Evolutionary conservation across 2,329 filamentous ascomycete genomes (phyloP), one percentile per base, ranked within the genome.

Genomic region (Neopestalotiopsis clavispora): DNA sequence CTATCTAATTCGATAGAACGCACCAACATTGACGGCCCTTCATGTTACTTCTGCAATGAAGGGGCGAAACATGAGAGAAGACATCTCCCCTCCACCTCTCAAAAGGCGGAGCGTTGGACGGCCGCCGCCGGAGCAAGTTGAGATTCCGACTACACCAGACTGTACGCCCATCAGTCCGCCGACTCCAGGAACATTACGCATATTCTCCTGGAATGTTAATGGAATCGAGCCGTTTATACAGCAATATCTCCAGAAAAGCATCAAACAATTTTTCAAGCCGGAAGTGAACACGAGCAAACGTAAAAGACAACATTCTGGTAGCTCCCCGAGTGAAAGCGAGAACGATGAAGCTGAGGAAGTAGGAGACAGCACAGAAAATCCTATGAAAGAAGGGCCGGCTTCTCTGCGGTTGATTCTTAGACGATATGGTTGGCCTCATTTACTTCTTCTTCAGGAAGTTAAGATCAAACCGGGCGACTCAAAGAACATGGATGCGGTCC

Each of bases 221-320:
- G 66, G 68, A 42, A 68, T 71, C 42, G 38, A 62, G 17, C 68
- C 65, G 1, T 71, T 71, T 14, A 49, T 69, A 7, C 49, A 38
- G 30, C 57, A 9, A 2, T 71, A 69, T 28, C 38, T 69, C 9
- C 42, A 71, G 12, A 67, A 65, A 49, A 66, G 20, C 13, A 69
- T 72, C 14, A 32, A 38, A 28, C 57, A 56, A 0, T 71, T 71
- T 66, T 70, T 71, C 4, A 58, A 56, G 4, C 12, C 65, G 1
- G 12, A 38, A 3, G 30, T 20, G 2, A 91, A 84, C n/a, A 30
- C 14, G 1, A 5, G 5, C 38, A 65, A 52, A 6, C 38, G 62
- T 7, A 56, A 40, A 30, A 65, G 23, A 40, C 30, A 4, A 10
- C 10, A 45, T 4, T 14, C 17, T 34, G 62, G 62, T 28, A 20